Percentiles rank a stretch among this genome's conserved stretches.
Evolutionary conservation across 2,329 filamentous ascomycete genomes (phyloP).

Genomic region (Ophiostoma ulmi): DNA sequence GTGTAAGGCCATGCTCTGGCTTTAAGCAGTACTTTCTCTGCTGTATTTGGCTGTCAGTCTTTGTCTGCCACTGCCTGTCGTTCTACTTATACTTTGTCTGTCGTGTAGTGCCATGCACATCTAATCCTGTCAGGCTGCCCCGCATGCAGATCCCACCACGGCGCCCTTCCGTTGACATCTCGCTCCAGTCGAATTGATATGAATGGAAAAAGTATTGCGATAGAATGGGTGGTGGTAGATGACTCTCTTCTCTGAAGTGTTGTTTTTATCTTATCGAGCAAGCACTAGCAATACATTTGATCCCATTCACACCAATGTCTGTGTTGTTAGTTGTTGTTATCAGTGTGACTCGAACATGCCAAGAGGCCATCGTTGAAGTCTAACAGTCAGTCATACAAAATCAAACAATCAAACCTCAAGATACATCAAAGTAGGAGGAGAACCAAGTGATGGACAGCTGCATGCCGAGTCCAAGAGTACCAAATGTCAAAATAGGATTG

Average conservation of each 20-base stretch:
- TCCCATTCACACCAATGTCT: background rate
- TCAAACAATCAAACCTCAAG: background rate
- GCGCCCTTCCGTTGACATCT: slow-evolving; percentile 13
- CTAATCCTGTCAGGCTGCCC: background rate
- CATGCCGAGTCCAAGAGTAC: background rate
- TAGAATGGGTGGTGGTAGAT: background rate
- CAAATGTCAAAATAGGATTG: background rate
- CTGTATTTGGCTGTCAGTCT: background rate
- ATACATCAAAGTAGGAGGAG: background rate
- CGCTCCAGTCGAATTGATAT: background rate
- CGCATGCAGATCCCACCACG: slow-evolving; percentile 7
- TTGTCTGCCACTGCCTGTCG: background rate
- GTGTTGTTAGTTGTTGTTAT: background rate
- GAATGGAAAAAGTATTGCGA: background rate
- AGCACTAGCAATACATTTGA: background rate
- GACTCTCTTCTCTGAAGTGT: background rate
- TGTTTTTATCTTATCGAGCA: background rate
- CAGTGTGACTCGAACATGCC: background rate
- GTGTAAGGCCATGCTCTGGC: background rate
- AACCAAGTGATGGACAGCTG: background rate
- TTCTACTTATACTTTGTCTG: background rate
- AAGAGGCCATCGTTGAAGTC: background rate
- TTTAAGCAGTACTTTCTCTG: background rate
- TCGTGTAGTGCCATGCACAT: background rate
- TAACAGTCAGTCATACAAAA: too few species aligned